Percentiles rank a stretch among this genome's conserved stretches.
These are phyloP conservation scores for Syzygium oleosum DNA, from an alignment of 345 rosid species.

Conservation along the genomic window DNA sequence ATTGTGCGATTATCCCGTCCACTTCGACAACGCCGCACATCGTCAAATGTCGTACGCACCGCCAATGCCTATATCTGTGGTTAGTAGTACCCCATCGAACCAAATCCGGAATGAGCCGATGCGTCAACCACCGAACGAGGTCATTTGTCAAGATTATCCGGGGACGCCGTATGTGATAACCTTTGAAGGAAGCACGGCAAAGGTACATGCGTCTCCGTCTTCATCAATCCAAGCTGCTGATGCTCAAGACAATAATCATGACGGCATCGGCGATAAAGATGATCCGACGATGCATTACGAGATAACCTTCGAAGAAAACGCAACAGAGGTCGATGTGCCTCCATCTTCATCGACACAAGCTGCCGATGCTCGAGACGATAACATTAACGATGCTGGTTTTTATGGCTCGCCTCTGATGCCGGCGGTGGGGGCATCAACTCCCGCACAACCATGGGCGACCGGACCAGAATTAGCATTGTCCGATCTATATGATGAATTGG, in stretches of 20 bases:
- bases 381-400: too few species aligned
- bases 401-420: too few species aligned
- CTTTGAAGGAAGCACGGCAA: not conserved
- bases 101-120: not conserved
- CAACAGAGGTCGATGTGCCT: not conserved
- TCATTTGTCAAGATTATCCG: not conserved
- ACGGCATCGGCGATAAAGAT: not conserved
- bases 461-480: not conserved
- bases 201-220: not conserved
- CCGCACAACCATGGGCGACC: not conserved
- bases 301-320: not conserved
- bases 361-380: too few species aligned
- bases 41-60: not conserved
- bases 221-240: not conserved
- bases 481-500: not conserved
- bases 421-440: not conserved
- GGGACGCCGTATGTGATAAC: not conserved
- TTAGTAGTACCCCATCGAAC: not conserved
- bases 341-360: not conserved
- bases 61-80: not conserved
- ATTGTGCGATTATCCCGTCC: rapidly evolving
- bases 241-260: not conserved
- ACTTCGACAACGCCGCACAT: not conserved
- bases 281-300: not conserved
- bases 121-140: not conserved